Evolutionary conservation across 208 protist genomes (phyloP).

Genomic region (Crithidia expoeki): DNA sequence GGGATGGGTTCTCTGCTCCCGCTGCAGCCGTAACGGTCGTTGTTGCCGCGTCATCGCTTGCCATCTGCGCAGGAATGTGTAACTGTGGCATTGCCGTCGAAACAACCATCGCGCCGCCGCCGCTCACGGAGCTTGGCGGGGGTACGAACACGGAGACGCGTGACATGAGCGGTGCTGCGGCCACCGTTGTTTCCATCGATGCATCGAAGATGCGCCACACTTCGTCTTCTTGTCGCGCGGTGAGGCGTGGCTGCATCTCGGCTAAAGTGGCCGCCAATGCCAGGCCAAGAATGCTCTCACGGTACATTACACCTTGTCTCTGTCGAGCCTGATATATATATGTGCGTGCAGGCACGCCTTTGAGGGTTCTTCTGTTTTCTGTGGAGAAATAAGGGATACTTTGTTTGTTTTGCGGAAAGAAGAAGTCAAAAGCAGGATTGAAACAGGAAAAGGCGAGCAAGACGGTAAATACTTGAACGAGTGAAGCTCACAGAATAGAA

Average conservation of each 20-base stretch:
- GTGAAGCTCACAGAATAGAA: no score
- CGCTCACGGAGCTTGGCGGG: slow-evolving; percentile 23
- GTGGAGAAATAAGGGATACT: no score
- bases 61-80: slow-evolving; percentile 7
- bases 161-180: slow-evolving; percentile 63
- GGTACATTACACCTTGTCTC: slow-evolving; percentile 56
- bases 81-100: not conserved
- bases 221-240: slow-evolving; percentile 64
- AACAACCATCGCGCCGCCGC: slow-evolving; percentile 12
- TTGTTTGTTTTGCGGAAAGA: no score
- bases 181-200: slow-evolving; percentile 66
- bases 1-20: no score
- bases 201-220: slow-evolving; percentile 83
- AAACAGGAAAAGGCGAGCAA: no score
- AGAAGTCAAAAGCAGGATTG: no score
- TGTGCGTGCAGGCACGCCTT: not conserved
- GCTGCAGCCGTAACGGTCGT: not conserved
- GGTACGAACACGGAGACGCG: slow-evolving; percentile 57
- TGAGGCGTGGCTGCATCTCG: slow-evolving; percentile 63
- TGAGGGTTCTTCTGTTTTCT: no score
- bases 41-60: not conserved
- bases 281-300: slow-evolving; percentile 65
- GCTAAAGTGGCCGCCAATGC: slow-evolving; percentile 72
- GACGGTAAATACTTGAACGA: no score
- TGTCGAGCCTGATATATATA: not conserved